Base-by-base conservation (phyloP, 73 alveolate genomes). In the Paramecium tetraurelia region DNA sequence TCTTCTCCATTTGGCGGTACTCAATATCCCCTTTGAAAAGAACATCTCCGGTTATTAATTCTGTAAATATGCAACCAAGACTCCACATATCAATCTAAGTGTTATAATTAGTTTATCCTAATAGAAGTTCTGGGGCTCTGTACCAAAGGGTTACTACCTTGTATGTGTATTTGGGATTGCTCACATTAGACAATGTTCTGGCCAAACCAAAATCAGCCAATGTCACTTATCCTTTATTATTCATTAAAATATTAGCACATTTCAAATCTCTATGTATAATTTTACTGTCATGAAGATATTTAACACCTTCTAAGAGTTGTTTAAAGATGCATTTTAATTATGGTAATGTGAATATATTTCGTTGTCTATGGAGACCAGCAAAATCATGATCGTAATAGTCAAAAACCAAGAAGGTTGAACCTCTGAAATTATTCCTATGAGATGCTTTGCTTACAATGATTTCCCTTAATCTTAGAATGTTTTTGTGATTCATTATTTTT, bases 301-400 rank as follows among this genome's bases (percentile, higher is more conserved):
- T 92, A 27, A 96, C 96, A 27, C 98, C 99, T 29, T 75, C 85
- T 70, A 96, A 85, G 38, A 96, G 92, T 85, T 96, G 94, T 86
- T 92, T 93, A 53, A 95, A 92, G 22, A 95, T 95, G 95, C 97
- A 96, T 92, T 96, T 96, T 75, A 96, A 87, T 88, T 96, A 76
- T 0, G 97, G 92, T 41, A 96, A 50, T 70, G 95, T 72, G 77
- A 86, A 96, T 85, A 85, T 87, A 40, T 94, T 75, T 76, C 92
- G 86, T 69, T 85, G 85, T 69, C 95, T 95, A 21, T 94, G 93
- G 9, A 97, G 94, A 11, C 98, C 98, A 72, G 94, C 97, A 57
- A 98, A 96, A 96, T 98, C 99, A 92, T 97, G 99, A 50, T 97
- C 98, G 95, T 96, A 94, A 90, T 98, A 98, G 86, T 96, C 99